These are phyloP conservation scores for Thermothielavioides terrestris DNA, from an alignment of 495 filamentous ascomycete genomes.

Conservation along the genomic window DNA sequence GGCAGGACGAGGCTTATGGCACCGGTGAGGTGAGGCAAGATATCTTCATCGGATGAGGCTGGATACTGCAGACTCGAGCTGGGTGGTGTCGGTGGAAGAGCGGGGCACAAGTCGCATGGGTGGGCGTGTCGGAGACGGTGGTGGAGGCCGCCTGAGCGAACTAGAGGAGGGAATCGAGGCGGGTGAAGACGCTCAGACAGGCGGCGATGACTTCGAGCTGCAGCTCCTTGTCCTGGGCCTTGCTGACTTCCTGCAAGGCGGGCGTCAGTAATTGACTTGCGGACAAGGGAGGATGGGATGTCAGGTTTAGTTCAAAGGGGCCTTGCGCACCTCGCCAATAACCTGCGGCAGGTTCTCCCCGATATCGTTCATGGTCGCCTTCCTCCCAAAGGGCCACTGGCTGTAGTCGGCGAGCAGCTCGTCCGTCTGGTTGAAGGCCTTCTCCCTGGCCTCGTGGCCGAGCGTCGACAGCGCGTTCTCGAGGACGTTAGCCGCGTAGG, in stretches of 20 bases:
- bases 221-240: slow-evolving; percentile 79
- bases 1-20: too few species aligned
- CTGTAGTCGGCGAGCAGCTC: slow-evolving; percentile 92
- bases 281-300: background rate
- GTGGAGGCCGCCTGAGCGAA: too few species aligned
- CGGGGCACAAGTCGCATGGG: background rate
- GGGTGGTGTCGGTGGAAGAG: background rate
- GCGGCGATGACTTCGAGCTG: slow-evolving; percentile 96
- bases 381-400: slow-evolving; percentile 88
- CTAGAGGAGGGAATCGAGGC: slow-evolving; percentile 87
- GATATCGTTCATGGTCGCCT: slow-evolving; percentile 66
- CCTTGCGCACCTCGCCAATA: slow-evolving; percentile 57
- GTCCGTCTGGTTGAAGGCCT: slow-evolving; percentile 94
- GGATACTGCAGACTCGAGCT: background rate
- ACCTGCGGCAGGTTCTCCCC: slow-evolving; percentile 92
- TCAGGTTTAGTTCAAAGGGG: background rate
- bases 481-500: slow-evolving; percentile 94
- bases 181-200: slow-evolving; percentile 91
- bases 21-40: too few species aligned
- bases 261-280: slow-evolving; percentile 6
- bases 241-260: slow-evolving; percentile 61
- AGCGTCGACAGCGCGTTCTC: slow-evolving; percentile 93
- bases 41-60: background rate
- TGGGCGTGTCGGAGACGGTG: too few species aligned
- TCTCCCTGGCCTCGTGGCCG: slow-evolving; percentile 86